Evolutionary conservation across 78 protist species (phyloP).

Genomic region (Dictyostelium citrinum): DNA sequence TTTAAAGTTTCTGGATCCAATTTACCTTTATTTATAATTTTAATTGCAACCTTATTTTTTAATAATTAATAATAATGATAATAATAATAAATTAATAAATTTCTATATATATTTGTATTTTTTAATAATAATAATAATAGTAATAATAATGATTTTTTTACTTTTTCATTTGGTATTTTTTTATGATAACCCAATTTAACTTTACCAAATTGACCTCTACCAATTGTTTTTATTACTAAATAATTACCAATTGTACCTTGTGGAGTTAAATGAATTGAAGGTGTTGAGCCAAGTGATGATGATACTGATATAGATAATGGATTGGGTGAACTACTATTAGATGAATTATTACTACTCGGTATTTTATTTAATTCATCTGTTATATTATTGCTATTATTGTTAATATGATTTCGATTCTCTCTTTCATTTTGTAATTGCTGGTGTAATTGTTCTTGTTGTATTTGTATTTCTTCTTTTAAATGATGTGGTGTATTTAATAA

Average conservation of each 20-base stretch:
- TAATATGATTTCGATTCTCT: background rate
- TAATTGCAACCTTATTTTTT: slow-evolving; percentile 86
- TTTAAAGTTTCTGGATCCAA: slow-evolving; percentile 61
- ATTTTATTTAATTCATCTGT: background rate
- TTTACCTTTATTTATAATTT: slow-evolving; percentile 72
- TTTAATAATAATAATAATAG: background rate
- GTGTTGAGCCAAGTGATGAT: background rate
- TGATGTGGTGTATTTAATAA: background rate
- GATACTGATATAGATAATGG: slow-evolving; percentile 2
- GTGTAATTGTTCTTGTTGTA: background rate
- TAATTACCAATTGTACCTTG: slow-evolving; percentile 76
- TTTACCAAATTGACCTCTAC: slow-evolving; percentile 86
- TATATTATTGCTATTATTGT: too few relatives aligned
- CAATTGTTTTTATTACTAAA: slow-evolving; percentile 74
- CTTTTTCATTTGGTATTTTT: slow-evolving; percentile 80
- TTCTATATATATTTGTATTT: background rate
- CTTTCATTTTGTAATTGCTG: background rate
- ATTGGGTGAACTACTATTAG: background rate
- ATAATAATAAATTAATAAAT: background rate
- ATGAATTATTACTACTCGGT: background rate
- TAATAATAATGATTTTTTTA: background rate
- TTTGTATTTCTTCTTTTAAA: background rate
- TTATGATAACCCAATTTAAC: slow-evolving; percentile 82
- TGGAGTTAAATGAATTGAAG: background rate
- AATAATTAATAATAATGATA: too few relatives aligned